Base-by-base conservation (phyloP, 306 rosid genomes). In the Crataegus laevigata region DNA sequence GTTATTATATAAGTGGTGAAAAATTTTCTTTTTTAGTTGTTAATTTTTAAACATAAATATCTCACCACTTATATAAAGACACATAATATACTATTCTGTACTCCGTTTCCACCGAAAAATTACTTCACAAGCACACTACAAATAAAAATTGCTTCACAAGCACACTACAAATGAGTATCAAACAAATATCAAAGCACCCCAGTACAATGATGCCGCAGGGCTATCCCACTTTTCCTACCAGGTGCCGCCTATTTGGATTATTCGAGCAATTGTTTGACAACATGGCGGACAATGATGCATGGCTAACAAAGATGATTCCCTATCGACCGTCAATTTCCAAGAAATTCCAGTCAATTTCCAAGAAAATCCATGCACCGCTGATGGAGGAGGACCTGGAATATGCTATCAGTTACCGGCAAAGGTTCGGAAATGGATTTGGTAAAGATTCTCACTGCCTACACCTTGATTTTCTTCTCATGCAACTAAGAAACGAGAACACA, bases 61-160 rank as follows among this genome's bases (percentile, higher is more conserved):
- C 0, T 34, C 38, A 34, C 9, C 0, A 1, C 9, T 34, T 34
- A 0, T 34, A 34, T 34, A 34, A 34, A 1, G 2, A 34, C 38
- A 34, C 9, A 0, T 34, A n/a, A 34, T 34, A 0, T 34, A 34
- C 0, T 34, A 34, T 0, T 0, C 0, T 5, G 8, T 34, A 34
- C 0, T 34, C 1, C 9, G 0, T 0, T 34, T 2, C 6, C 9
- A 34, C 38, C 7, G n/a, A 0, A n/a, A n/a, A n/a, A n/a, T n/a
- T n/a, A n/a, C n/a, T n/a, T n/a, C n/a, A n/a, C n/a, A n/a, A n/a
- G n/a, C n/a, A n/a, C n/a, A n/a, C n/a, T n/a, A n/a, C n/a, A n/a
- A n/a, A n/a, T n/a, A 34, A 34, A 34, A 34, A 34, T 34, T 0
- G 0, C 2, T 34, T 6, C 0, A 9, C 12, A 38, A 38, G 1